Base-by-base conservation (phyloP, 805 yeast species). In the Lipomyces orientalis region DNA sequence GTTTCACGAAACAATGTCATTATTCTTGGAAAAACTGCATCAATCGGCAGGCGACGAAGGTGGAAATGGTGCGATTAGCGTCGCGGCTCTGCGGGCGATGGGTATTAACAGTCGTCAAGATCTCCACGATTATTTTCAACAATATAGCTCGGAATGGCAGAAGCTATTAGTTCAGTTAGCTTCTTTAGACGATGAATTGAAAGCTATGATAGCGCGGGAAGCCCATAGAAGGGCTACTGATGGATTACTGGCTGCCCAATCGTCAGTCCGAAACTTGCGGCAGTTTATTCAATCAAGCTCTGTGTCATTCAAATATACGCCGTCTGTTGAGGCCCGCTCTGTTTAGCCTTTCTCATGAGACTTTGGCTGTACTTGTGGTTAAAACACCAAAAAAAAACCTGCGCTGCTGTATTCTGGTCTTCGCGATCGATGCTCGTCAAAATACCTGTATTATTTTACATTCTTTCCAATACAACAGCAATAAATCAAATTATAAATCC, bases 1-100 rank as follows among this genome's bases (percentile, higher is more conserved):
- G 10, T 43, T 43, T 43, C 49, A 43, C 49, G 49, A 43, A 43
- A 43, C 49, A 8, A 43, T 43, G 49, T 43, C 49, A n/a, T 43
- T 19, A 3, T 43, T 43, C 22, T 43, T 43, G 8, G 49, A 43
- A 43, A 43, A 43, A 14, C 22, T 43, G 7, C 49, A 16, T 43
- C 49, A 43, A 43, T 43, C 49, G 49, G 49, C 49, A 3, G 49
- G 22, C n/a, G 49, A 43, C 49, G n/a, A 43, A 7, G 22, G 7
- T n/a, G 49, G 22, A 16, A 6, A 16, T n/a, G 25, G 49, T 7
- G 49, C n/a, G 49, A n/a, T 43, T 43, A 43, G 49, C n/a, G 10
- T 9, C 49, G 22, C 49, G 19, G 49, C 49, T 1, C 22, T 43
- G 3, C 8, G 19, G 16, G 49, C 49, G 6, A 43, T 43, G 49